Evolutionary conservation across 2,329 filamentous ascomycete species (phyloP).

Genomic region (Xylariaceae sp.): DNA sequence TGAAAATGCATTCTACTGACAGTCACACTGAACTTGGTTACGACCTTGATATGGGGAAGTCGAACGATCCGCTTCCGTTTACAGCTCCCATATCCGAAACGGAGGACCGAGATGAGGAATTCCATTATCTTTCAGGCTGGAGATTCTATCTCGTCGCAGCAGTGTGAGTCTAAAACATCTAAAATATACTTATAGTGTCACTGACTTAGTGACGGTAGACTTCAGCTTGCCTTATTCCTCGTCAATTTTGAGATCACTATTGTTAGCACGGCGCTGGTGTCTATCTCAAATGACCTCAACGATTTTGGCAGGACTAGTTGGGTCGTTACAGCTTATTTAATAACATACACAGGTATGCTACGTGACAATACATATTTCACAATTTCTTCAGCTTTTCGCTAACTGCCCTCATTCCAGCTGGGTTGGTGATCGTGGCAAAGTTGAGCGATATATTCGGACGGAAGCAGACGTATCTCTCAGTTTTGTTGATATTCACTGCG

Average conservation of each 20-base stretch:
- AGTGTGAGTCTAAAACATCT: constrained; percentile 3
- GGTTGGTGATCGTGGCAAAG: constrained; percentile 18
- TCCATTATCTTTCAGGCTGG: constrained; percentile 19
- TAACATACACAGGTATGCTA: constrained; percentile 56
- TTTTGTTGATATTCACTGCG: constrained; percentile 9
- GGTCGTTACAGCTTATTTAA: constrained; percentile 56
- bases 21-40: background rate
- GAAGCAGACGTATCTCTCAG: constrained; percentile 4
- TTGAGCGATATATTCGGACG: constrained; percentile 22
- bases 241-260: constrained; percentile 57
- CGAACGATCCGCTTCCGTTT: background rate
- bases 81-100: background rate
- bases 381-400: background rate
- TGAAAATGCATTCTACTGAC: no score
- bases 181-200: background rate
- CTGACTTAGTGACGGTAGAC: constrained; percentile 18
- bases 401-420: background rate
- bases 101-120: constrained; percentile 1
- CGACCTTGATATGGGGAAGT: background rate
- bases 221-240: constrained; percentile 47
- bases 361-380: no score
- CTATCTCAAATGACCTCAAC: constrained; percentile 47
- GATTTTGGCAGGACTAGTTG: constrained; percentile 39
- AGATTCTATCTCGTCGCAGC: constrained; percentile 11
- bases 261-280: constrained; percentile 57